phyloP scores from a whole-genome alignment of 805 yeast genomes.

The baker's yeast (Saccharomyces cerevisiae) region DNA sequence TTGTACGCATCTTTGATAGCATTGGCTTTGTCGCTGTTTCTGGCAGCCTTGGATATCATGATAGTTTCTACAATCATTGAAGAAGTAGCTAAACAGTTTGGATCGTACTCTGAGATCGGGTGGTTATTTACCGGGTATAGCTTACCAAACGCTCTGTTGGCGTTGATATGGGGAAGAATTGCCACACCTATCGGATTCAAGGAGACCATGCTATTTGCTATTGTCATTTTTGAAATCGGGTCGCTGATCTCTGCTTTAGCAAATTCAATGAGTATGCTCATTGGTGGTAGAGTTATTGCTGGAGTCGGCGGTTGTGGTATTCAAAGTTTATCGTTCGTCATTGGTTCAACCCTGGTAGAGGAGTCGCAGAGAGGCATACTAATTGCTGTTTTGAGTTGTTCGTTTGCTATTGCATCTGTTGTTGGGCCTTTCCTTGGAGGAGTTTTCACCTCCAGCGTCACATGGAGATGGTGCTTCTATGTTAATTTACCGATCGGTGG shows the following conservation, averaged over 20 bases:
- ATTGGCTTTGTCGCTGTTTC: conserved; percentile 19
- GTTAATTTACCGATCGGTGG: conserved; percentile 64
- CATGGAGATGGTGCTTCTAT: conserved; percentile 75
- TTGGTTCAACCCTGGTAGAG: conserved; percentile 35
- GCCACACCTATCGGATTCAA: conserved; percentile 53
- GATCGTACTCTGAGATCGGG: conserved; percentile 43
- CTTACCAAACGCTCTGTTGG: conserved; percentile 44
- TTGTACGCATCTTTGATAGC: conserved; percentile 9
- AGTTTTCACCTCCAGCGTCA: conserved; percentile 45
- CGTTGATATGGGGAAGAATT: conserved; percentile 53
- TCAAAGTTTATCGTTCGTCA: conserved; percentile 47
- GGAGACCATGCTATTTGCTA: conserved; percentile 38
- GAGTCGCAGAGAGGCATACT: conserved; percentile 20
- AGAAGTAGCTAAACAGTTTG: conserved; percentile 41
- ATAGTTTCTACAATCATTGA: conserved; percentile 46
- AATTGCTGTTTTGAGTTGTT: conserved; percentile 18
- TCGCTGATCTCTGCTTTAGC: conserved; percentile 53
- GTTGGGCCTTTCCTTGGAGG: conserved; percentile 64
- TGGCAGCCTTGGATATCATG: conserved; percentile 53
- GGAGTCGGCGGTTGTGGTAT: conserved; percentile 74
- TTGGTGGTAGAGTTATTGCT: conserved; percentile 62
- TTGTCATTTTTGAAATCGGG: conserved; percentile 52
- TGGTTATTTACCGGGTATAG: conserved; percentile 53
- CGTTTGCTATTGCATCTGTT: conserved; percentile 44
- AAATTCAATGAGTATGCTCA: conserved; percentile 47